phyloP scores from a whole-genome alignment of 768 basidiomycete species.

The Pisolithus albus region DNA sequence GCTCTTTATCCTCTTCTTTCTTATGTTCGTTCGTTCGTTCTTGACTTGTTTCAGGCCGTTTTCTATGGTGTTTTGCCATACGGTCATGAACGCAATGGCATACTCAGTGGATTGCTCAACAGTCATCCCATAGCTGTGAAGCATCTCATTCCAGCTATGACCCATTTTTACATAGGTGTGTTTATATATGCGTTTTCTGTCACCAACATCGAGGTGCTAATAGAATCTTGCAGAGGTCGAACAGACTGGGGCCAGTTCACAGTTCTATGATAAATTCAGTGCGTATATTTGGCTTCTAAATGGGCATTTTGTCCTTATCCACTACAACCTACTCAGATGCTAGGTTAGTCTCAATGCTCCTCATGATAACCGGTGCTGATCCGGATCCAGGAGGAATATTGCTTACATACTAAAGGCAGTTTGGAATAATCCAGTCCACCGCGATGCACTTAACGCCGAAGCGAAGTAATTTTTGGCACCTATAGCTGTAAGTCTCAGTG shows the following conservation, averaged over 20 bases:
- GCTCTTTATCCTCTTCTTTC: background rate
- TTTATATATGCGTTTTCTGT: background rate
- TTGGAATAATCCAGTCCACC: slow-evolving; percentile 86
- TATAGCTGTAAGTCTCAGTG: background rate
- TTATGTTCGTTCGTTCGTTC: no score
- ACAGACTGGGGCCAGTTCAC: slow-evolving; percentile 93
- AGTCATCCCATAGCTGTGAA: slow-evolving; percentile 78
- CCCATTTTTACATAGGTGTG: slow-evolving; percentile 91
- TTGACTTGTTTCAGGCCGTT: slow-evolving; percentile 43
- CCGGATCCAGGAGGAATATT: slow-evolving; percentile 65
- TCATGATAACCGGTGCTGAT: slow-evolving; percentile 8
- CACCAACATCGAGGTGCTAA: background rate
- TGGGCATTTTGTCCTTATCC: slow-evolving; percentile 5
- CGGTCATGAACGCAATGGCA: slow-evolving; percentile 57
- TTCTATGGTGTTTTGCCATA: slow-evolving; percentile 69
- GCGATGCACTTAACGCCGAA: slow-evolving; percentile 77
- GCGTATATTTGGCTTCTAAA: slow-evolving; percentile 24
- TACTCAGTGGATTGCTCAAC: slow-evolving; percentile 79
- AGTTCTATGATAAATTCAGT: slow-evolving; percentile 99
- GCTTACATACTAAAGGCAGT: slow-evolving; percentile 81
- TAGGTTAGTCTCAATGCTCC: slow-evolving; percentile 28
- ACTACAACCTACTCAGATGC: slow-evolving; percentile 37
- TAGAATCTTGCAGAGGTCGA: slow-evolving; percentile 70
- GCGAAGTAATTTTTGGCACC: slow-evolving; percentile 48
- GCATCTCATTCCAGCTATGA: slow-evolving; percentile 85